These are phyloP conservation scores for Penicillium tannophilum DNA, from an alignment of 495 filamentous ascomycete genomes.

Conservation along the genomic window DNA sequence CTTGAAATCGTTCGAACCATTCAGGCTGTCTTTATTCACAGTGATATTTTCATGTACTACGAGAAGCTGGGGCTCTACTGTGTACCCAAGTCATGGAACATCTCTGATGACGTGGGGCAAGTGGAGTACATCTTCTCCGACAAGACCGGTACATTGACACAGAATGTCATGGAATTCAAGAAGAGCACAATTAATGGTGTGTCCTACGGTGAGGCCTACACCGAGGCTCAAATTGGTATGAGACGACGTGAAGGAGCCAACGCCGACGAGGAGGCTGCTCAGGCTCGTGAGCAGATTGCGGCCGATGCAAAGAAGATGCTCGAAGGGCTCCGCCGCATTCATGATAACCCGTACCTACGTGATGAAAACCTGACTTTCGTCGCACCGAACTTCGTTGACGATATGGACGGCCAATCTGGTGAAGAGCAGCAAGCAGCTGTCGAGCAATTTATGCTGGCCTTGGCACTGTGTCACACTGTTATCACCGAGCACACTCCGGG, in stretches of 20 bases:
- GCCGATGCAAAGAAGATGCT: constrained; percentile 73
- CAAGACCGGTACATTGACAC: constrained; percentile 97
- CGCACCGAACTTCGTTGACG: constrained; percentile 81
- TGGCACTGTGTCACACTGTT: constrained; percentile 95
- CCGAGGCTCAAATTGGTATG: constrained; percentile 94
- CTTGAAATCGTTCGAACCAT: constrained; percentile 92
- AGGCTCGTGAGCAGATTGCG: constrained; percentile 77
- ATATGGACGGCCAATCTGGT: constrained; percentile 77
- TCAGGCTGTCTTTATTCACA: constrained; percentile 98
- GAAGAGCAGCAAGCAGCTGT: constrained; percentile 73
- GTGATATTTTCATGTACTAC: constrained; percentile 94
- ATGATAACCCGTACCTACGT: constrained; percentile 88
- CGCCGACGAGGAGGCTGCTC: constrained; percentile 75
- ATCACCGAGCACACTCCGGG: constrained; percentile 89
- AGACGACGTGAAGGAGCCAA: constrained; percentile 86
- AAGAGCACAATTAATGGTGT: constrained; percentile 94
- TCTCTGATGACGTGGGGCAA: constrained; percentile 96
- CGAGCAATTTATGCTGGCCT: constrained; percentile 90
- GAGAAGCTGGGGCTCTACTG: constrained; percentile 90
- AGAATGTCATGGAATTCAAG: constrained; percentile 99
- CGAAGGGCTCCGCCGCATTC: constrained; percentile 67
- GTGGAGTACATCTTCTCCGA: constrained; percentile 99
- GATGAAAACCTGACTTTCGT: constrained; percentile 92
- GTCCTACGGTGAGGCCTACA: constrained; percentile 96
- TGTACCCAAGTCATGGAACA: constrained; percentile 98